These are phyloP conservation scores for Daldinia sp. DNA, from an alignment of 2,329 filamentous ascomycete genomes.

Conservation along the genomic window DNA sequence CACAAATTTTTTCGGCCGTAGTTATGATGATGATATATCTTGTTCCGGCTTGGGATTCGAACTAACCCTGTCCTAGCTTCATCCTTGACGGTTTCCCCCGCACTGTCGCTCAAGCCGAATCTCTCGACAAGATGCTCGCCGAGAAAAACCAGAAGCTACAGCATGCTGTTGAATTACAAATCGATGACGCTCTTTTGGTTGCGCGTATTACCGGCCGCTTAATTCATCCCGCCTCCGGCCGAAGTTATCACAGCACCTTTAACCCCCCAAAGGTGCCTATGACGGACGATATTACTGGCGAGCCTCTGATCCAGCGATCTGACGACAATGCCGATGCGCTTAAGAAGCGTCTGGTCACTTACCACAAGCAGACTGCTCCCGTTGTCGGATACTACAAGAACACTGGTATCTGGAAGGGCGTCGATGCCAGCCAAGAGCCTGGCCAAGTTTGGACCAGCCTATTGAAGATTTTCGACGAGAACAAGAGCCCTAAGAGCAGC, in stretches of 20 bases:
- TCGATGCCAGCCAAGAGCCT: slow-evolving; percentile 96
- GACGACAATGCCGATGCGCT: slow-evolving; percentile 97
- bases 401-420: slow-evolving; percentile 93
- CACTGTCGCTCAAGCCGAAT: slow-evolving; percentile 93
- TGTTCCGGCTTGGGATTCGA: slow-evolving; percentile 28
- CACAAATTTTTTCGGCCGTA: not conserved
- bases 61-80: slow-evolving; percentile 69
- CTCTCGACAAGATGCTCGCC: slow-evolving; percentile 90
- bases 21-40: not conserved
- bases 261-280: slow-evolving; percentile 94
- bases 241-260: slow-evolving; percentile 98
- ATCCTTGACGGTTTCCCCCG: slow-evolving; percentile 99
- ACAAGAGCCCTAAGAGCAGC: slow-evolving; percentile 53
- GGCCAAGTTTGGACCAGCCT: slow-evolving; percentile 95
- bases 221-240: slow-evolving; percentile 93
- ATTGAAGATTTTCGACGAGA: slow-evolving; percentile 79
- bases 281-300: slow-evolving; percentile 96
- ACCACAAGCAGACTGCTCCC: slow-evolving; percentile 91
- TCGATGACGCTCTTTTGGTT: slow-evolving; percentile 92
- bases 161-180: slow-evolving; percentile 95
- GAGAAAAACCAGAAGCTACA: slow-evolving; percentile 83
- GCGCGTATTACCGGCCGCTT: slow-evolving; percentile 96
- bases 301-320: slow-evolving; percentile 93
- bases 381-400: slow-evolving; percentile 97
- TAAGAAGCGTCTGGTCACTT: slow-evolving; percentile 92